Evolutionary conservation across 139 green algal species (phyloP).

Genomic region (Trebouxia sp.): DNA sequence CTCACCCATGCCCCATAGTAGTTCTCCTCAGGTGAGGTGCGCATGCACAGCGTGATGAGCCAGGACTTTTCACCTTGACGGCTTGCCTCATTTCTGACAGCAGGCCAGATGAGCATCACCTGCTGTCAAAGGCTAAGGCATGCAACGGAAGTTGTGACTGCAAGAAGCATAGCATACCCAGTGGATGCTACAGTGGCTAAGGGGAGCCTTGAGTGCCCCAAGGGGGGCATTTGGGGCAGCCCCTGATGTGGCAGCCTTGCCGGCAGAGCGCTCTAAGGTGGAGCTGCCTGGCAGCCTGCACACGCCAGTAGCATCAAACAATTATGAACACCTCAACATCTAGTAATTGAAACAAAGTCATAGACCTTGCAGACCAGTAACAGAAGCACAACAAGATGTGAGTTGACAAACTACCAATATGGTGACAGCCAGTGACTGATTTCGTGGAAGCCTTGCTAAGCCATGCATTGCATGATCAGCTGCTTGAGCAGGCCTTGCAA

Average conservation of each 20-base stretch:
- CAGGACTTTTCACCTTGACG: background rate
- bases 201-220: conserved; percentile 21
- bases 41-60: background rate
- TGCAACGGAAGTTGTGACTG: too few species aligned
- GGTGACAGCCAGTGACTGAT: background rate
- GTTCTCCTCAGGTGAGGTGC: background rate
- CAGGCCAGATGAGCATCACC: background rate
- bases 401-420: background rate
- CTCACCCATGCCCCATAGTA: background rate
- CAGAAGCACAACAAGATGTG: background rate
- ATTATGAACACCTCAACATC: background rate
- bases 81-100: background rate
- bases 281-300: conserved; percentile 30
- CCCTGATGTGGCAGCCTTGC: background rate
- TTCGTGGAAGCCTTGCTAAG: background rate
- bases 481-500: background rate
- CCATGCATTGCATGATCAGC: background rate
- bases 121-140: too few species aligned
- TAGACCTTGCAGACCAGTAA: background rate
- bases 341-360: background rate
- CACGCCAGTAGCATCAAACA: background rate
- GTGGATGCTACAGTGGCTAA: conserved; percentile 41
- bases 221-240: background rate
- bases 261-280: conserved; percentile 20
- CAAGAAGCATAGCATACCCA: conserved; percentile 32